phyloP scores from a whole-genome alignment of 2,329 filamentous ascomycete species.

The Cryphonectria carpinicola region DNA sequence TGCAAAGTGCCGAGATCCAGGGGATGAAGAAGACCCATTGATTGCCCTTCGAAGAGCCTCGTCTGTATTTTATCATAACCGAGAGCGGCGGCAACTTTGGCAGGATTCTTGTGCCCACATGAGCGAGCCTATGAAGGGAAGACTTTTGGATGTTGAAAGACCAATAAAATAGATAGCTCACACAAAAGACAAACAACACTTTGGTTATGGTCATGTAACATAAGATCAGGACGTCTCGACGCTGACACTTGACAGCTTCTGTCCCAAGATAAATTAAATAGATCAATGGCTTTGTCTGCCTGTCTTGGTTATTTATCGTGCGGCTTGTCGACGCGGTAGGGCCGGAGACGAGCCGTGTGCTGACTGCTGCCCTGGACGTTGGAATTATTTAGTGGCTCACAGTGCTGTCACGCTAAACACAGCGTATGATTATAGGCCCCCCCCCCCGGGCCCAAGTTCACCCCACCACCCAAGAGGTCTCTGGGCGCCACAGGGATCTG shows the following conservation, averaged over 20 bases:
- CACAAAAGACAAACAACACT: neutral
- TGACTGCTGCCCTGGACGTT: neutral
- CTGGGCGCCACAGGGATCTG: neutral
- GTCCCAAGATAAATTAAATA: no score
- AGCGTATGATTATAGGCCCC: neutral
- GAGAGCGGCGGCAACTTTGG: neutral
- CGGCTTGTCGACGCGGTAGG: neutral
- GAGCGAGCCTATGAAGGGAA: neutral
- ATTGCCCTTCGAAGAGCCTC: neutral
- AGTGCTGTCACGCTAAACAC: neutral
- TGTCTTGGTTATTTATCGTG: neutral
- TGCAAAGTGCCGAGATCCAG: conserved; percentile 5
- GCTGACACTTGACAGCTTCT: no score
- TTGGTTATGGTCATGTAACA: neutral
- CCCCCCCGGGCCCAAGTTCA: neutral
- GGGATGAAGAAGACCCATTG: neutral
- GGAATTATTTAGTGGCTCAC: neutral
- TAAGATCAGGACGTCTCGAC: neutral
- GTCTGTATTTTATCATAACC: neutral
- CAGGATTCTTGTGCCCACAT: no score
- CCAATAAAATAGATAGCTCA: neutral
- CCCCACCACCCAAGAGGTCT: neutral
- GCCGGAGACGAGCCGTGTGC: neutral
- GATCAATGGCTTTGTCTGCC: neutral
- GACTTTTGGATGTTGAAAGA: neutral